A percentile compares a stretch with the other conserved stretches of the same genome.
Evolutionary conservation across 345 rosid species (phyloP).

Genomic region (Rhizophora mangle): DNA sequence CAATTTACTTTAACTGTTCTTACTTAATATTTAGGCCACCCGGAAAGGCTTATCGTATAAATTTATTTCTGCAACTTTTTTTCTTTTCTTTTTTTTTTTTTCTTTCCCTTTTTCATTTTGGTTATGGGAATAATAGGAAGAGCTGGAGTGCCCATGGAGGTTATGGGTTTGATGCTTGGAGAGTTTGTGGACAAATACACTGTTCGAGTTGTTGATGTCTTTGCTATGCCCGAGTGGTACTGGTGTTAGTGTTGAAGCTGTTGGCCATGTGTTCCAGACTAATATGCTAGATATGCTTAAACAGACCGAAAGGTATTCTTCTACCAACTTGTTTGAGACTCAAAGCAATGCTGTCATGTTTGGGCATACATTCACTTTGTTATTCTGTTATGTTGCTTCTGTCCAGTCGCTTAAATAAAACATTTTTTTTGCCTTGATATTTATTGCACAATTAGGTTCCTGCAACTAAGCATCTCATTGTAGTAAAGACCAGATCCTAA

Average conservation of each 20-base stretch:
- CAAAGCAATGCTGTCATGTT: not conserved
- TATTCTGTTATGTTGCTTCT: no score
- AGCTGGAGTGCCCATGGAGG: constrained; percentile 99
- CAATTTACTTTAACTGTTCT: no score
- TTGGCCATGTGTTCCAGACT: constrained; percentile 97
- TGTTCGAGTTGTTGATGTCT: constrained; percentile 93
- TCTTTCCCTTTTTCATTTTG: no score
- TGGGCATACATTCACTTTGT: no score
- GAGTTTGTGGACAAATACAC: constrained; percentile 99
- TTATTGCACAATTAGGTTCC: no score
- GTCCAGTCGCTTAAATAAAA: no score
- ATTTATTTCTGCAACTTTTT: not conserved
- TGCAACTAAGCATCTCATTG: no score
- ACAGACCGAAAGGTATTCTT: constrained; percentile 82
- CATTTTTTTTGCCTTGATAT: no score
- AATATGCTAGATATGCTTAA: constrained; percentile 99
- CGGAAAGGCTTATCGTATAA: not conserved
- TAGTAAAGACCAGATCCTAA: no score
- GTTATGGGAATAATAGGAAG: constrained; percentile 48
- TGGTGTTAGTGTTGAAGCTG: constrained; percentile 98
- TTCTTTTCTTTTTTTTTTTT: no score
- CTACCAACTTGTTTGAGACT: not conserved
- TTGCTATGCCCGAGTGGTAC: constrained; percentile 99
- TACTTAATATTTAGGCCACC: no score
- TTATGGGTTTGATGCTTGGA: constrained; percentile 99